Conservation (phyloP, 1,284 basidiomycete genomes). For the Trichosporon sp. region DNA sequence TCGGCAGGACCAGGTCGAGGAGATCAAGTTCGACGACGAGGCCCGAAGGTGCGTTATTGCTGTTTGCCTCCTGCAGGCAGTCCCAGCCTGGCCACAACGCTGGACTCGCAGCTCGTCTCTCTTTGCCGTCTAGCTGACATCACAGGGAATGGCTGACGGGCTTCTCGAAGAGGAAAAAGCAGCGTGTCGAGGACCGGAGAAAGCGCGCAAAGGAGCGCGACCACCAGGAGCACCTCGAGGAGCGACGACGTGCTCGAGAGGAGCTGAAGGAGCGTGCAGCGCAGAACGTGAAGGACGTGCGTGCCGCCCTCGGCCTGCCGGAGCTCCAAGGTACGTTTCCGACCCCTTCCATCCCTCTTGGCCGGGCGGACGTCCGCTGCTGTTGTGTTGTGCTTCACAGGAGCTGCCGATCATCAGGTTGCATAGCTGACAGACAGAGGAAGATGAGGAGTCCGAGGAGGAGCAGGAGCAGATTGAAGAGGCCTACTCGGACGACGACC, state of each 20-base stretch:
- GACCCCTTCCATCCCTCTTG: background rate
- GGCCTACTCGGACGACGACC: conserved; percentile 48
- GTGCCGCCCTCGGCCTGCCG: conserved; percentile 45
- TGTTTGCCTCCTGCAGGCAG: too few relatives aligned
- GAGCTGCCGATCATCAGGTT: background rate
- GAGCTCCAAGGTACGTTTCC: conserved; percentile 21
- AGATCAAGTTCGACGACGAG: conserved; percentile 51
- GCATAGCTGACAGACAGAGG: conserved; percentile 5
- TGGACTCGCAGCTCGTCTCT: background rate
- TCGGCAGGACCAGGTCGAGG: conserved; percentile 46
- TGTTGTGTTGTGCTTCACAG: too few relatives aligned
- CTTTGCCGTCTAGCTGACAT: background rate
- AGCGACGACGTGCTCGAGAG: conserved; percentile 43
- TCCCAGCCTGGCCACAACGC: too few relatives aligned
- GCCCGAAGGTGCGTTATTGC: conserved; percentile 45
- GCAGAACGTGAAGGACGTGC: conserved; percentile 44
- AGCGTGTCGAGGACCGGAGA: conserved; percentile 45
- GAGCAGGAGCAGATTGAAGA: conserved; percentile 29
- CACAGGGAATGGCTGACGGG: conserved; percentile 49
- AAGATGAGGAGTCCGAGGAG: conserved; percentile 17
- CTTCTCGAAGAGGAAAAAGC: conserved; percentile 51
- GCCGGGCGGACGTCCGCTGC: too few relatives aligned
- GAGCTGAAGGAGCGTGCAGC: conserved; percentile 41
- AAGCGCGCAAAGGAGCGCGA: conserved; percentile 47
- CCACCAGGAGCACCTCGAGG: conserved; percentile 43